Evolutionary conservation across 2,329 filamentous ascomycete species (phyloP).

Genomic region (Lecanicillium sp.): DNA sequence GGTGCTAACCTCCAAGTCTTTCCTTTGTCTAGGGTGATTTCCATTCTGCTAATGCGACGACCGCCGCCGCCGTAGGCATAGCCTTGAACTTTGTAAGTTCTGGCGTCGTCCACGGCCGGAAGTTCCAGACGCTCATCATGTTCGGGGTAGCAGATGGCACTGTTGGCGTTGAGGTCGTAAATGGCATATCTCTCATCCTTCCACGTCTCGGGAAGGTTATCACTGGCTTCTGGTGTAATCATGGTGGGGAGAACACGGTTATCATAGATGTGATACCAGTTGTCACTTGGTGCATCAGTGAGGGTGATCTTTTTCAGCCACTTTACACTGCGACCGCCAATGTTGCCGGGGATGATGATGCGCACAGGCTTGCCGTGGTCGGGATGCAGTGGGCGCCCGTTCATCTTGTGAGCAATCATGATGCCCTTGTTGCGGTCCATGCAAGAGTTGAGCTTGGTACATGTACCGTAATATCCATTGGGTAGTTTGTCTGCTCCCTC

Average conservation of each 20-base stretch:
- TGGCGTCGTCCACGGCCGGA: slow-evolving; percentile 25
- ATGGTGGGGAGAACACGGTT: slow-evolving; percentile 85
- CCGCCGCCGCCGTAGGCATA: slow-evolving; percentile 89
- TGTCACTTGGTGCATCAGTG: slow-evolving; percentile 72
- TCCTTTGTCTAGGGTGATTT: slow-evolving; percentile 77
- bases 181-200: slow-evolving; percentile 86
- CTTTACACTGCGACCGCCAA: slow-evolving; percentile 87
- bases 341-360: slow-evolving; percentile 81
- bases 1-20: slow-evolving; percentile 71
- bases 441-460: slow-evolving; percentile 80
- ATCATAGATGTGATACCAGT: slow-evolving; percentile 94
- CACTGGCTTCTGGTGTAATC: slow-evolving; percentile 73
- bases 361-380: slow-evolving; percentile 83
- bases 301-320: slow-evolving; percentile 80
- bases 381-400: slow-evolving; percentile 69
- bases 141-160: slow-evolving; percentile 69
- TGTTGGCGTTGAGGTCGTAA: slow-evolving; percentile 85
- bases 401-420: slow-evolving; percentile 86
- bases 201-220: slow-evolving; percentile 70
- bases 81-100: slow-evolving; percentile 60
- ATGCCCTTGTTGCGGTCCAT: slow-evolving; percentile 77
- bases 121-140: slow-evolving; percentile 63
- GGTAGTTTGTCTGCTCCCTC: slow-evolving; percentile 83
- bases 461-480: slow-evolving; percentile 85
- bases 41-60: slow-evolving; percentile 72